Evolutionary conservation across 305 asterid genomes (phyloP), one percentile per base, ranked within the genome.

Genomic region (Vinca major): DNA sequence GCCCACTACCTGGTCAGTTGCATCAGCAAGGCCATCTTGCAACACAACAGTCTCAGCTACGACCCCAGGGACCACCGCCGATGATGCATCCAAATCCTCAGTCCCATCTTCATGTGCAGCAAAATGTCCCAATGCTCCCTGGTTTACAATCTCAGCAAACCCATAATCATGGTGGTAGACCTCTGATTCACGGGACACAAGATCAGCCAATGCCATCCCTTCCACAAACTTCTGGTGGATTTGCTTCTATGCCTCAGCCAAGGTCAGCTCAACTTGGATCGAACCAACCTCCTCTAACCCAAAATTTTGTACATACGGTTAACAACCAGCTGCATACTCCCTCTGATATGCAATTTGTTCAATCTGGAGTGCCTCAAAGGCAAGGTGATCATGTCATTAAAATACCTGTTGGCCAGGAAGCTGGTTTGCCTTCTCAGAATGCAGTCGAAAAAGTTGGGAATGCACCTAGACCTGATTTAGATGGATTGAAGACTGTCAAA

Each of bases 11-110:
- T 33, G 76, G 81, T 70, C 96, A 84, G 75, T 70, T 74, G 44
- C 86, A 78, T 67, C 86, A 80, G 72, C 96, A 82, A 54, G 82
- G 82, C 54, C 84, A 84, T 71, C 71, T 68, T 65, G 66, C 43
- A 52, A 81, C 60, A 20, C 95, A 76, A 67, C 92, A 80, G 75
- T 78, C 90, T 49, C 94, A 86, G 78, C 65, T 78, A 69, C 91
- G 74, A 48, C 84, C 91, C 4, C 77, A 81, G 66, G 91, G 80
- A 43, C 82, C 82, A 36, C 73, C 80, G 51, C 76, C 58, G 65
- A 61, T 56, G 62, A 73, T 68, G 72, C 83, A 69, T 39, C 83
- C 75, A 64, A 74, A 26, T 45, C 21, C 71, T n/a, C 78, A 71
- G 60, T 63, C 67, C 3, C 21, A 74, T 68, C 44, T 57, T 48